Evolutionary conservation across 768 basidiomycete species (phyloP).

Genomic region (Hemileccinum impolitum): DNA sequence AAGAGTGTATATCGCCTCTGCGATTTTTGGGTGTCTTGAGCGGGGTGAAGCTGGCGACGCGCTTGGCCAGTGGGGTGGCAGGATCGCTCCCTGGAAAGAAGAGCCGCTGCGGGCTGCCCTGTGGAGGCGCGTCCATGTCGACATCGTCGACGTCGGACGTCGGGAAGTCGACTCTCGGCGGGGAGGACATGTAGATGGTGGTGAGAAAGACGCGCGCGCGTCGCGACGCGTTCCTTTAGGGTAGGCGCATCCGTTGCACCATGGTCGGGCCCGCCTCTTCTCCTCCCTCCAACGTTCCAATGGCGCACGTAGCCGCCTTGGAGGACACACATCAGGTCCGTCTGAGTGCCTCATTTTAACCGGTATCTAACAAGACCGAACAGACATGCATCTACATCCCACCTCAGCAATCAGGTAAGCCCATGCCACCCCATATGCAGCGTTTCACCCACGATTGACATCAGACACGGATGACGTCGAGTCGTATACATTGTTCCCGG

Average conservation of each 20-base stretch:
- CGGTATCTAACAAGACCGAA: conserved; percentile 8
- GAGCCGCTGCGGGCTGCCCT: conserved; percentile 18
- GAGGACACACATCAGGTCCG: conserved; percentile 29
- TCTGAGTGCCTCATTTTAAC: neutral
- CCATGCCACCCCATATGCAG: neutral
- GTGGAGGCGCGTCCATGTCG: conserved; percentile 43
- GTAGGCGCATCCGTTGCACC: conserved; percentile 33
- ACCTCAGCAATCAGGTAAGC: conserved; percentile 19
- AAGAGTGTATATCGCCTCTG: conserved; percentile 27
- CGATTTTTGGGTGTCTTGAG: conserved; percentile 46
- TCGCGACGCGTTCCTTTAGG: conserved; percentile 59
- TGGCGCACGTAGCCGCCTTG: conserved; percentile 15
- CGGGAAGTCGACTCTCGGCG: conserved; percentile 61
- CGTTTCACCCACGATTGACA: conserved; percentile 1
- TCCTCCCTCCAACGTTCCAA: neutral
- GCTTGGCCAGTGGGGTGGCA: conserved; percentile 46
- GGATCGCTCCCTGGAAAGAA: conserved; percentile 35
- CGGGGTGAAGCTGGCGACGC: conserved; percentile 24
- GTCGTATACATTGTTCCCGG: conserved; percentile 27
- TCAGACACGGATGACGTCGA: conserved; percentile 17
- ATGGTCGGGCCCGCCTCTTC: no score
- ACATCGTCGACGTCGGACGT: conserved; percentile 55
- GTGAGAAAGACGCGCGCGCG: conserved; percentile 34
- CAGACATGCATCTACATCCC: conserved; percentile 33
- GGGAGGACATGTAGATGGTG: conserved; percentile 56